Percentiles rank a stretch among this genome's conserved stretches.
Conservation (phyloP, 768 basidiomycete genomes). For the Arthromyces matolae region DNA sequence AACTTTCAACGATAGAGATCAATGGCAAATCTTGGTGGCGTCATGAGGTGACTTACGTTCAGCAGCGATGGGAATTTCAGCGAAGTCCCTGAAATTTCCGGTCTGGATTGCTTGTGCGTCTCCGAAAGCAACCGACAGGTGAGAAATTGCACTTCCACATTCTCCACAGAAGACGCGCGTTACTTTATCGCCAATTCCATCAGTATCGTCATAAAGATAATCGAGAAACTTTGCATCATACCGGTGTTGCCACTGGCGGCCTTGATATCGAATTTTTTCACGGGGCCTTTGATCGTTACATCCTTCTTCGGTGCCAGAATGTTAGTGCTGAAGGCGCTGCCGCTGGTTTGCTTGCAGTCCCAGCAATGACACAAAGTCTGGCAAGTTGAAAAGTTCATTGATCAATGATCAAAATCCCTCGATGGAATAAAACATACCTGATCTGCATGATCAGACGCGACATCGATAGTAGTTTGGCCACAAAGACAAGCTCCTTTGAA, state of each 20-base stretch:
- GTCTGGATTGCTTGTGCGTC: constrained; percentile 35
- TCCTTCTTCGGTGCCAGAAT: constrained; percentile 30
- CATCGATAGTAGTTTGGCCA: constrained; percentile 27
- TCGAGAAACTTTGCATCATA: too few species aligned
- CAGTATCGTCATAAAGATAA: too few species aligned
- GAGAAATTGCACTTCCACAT: constrained; percentile 36
- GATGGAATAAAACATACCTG: constrained; percentile 19
- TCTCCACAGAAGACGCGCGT: constrained; percentile 35
- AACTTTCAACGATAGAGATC: too few species aligned
- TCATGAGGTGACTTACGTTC: too few species aligned
- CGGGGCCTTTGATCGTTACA: constrained; percentile 30
- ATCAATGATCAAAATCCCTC: too few species aligned
- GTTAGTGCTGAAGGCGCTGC: constrained; percentile 38
- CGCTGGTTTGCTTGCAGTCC: constrained; percentile 35
- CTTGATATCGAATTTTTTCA: constrained; percentile 25
- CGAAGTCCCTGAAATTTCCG: constrained; percentile 20
- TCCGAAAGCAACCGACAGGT: constrained; percentile 30
- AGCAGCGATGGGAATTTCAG: background rate
- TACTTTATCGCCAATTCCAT: too few species aligned
- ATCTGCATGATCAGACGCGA: constrained; percentile 22
- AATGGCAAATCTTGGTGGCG: too few species aligned
- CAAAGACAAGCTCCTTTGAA: constrained; percentile 31
- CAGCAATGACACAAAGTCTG: constrained; percentile 36
- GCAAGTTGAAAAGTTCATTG: too few species aligned
- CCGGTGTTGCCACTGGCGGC: constrained; percentile 33